phyloP scores from a whole-genome alignment of 1,139 yeast genomes.

The Blastobotrys proliferans region DNA sequence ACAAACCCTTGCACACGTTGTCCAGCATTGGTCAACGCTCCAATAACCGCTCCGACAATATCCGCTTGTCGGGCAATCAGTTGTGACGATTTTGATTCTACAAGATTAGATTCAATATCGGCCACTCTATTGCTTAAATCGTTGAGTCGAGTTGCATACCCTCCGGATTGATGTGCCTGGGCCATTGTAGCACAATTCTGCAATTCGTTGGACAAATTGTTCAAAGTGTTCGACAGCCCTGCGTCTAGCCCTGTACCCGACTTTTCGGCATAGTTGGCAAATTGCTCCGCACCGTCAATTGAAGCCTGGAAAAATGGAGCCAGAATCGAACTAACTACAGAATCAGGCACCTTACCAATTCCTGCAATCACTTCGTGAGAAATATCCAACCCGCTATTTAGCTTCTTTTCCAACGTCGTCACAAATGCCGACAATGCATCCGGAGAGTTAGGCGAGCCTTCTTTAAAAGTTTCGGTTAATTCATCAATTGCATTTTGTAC shows the following conservation, averaged over 20 bases:
- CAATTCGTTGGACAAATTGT: constrained; percentile 1
- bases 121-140: constrained; percentile 4
- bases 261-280: neutral
- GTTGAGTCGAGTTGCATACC: constrained; percentile 4
- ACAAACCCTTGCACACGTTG: constrained; percentile 28
- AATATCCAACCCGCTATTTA: neutral
- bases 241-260: neutral
- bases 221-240: neutral
- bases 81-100: no score
- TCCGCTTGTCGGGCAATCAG: constrained; percentile 4
- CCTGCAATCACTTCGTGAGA: neutral
- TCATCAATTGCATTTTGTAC: neutral
- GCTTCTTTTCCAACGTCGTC: neutral
- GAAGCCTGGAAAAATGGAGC: constrained; percentile 31
- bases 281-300: constrained; percentile 30
- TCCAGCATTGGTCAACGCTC: constrained; percentile 24
- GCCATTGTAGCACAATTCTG: neutral
- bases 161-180: no score
- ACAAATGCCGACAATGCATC: neutral
- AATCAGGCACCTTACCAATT: constrained; percentile 18
- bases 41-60: constrained; percentile 5
- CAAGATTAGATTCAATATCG: neutral
- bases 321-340: constrained; percentile 22
- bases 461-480: neutral
- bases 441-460: neutral